Percentiles rank a stretch among this genome's conserved stretches.
These are phyloP conservation scores for Tagetes patula DNA, from an alignment of 129 eudicot species.

Conservation along the genomic window DNA sequence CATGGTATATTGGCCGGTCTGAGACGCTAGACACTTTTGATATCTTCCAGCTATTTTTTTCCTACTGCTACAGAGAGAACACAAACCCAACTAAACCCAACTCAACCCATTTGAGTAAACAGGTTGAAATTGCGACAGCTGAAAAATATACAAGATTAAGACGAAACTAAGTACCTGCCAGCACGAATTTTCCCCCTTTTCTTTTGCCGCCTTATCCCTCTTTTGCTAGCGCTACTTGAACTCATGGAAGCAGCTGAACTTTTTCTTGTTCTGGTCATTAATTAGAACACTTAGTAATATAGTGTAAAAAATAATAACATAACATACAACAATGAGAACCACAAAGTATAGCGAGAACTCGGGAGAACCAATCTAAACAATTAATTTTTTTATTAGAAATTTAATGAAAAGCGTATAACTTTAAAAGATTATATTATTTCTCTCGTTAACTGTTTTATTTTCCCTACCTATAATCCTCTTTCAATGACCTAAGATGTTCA, in stretches of 20 bases:
- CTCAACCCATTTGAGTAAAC: neutral
- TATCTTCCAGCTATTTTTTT: neutral
- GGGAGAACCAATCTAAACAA: too few species aligned
- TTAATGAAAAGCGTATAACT: too few species aligned
- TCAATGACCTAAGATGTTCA: too few species aligned
- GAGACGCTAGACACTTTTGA: neutral
- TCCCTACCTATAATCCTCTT: too few species aligned
- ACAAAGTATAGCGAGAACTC: too few species aligned
- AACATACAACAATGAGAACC: neutral
- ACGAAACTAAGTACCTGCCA: conserved; percentile 65
- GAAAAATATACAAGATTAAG: neutral
- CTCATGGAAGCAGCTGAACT: conserved; percentile 72
- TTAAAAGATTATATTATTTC: too few species aligned
- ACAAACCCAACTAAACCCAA: neutral
- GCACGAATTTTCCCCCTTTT: conserved; percentile 94
- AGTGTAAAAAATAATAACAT: neutral
- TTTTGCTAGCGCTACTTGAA: conserved; percentile 56
- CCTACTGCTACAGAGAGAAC: neutral
- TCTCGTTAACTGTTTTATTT: too few species aligned
- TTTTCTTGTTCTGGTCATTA: conserved; percentile 59
- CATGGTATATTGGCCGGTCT: neutral
- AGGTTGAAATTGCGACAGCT: neutral
- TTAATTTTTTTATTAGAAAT: too few species aligned
- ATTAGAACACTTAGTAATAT: neutral
- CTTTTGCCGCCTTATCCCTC: conserved; percentile 71